Conservation (phyloP, 2,329 filamentous ascomycete genomes). For the Trichophyton benhamiae region DNA sequence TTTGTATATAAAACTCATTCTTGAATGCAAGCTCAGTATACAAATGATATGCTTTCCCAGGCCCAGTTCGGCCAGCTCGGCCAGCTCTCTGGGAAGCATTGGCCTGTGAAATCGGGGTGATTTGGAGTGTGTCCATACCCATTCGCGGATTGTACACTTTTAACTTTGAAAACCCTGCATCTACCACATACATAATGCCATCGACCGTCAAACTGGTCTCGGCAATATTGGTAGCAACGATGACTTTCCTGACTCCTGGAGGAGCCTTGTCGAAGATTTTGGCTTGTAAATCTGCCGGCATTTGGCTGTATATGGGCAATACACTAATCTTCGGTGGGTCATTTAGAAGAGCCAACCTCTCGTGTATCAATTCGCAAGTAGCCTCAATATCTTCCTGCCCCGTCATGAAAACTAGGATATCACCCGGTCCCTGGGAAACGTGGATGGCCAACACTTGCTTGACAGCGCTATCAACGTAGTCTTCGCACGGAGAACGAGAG, state of each 20-base stretch:
- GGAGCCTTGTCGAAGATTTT: constrained; percentile 92
- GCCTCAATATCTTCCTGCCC: constrained; percentile 97
- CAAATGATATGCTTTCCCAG: constrained; percentile 86
- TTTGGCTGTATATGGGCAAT: constrained; percentile 95
- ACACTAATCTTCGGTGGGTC: constrained; percentile 92
- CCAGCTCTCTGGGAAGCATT: constrained; percentile 90
- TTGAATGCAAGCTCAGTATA: constrained; percentile 92
- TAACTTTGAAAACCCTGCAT: constrained; percentile 89
- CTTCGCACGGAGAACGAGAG: constrained; percentile 85
- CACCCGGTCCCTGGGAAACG: constrained; percentile 81
- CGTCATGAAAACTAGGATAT: constrained; percentile 98
- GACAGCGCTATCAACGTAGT: constrained; percentile 94
- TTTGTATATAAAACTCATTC: constrained; percentile 91
- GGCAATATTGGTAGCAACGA: constrained; percentile 96
- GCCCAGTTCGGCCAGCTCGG: constrained; percentile 84
- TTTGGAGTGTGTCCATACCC: constrained; percentile 98
- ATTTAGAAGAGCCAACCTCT: constrained; percentile 75
- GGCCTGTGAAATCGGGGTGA: constrained; percentile 93
- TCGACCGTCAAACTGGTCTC: constrained; percentile 97
- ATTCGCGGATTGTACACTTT: constrained; percentile 98
- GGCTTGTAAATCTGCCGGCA: constrained; percentile 94
- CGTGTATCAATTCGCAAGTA: constrained; percentile 84
- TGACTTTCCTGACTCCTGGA: constrained; percentile 87
- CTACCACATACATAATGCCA: constrained; percentile 98
- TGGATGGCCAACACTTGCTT: constrained; percentile 94